Evolutionary conservation across 257 asterid genomes (phyloP), one percentile per base, ranked within the genome.

Genomic region (Solanum chaucha): DNA sequence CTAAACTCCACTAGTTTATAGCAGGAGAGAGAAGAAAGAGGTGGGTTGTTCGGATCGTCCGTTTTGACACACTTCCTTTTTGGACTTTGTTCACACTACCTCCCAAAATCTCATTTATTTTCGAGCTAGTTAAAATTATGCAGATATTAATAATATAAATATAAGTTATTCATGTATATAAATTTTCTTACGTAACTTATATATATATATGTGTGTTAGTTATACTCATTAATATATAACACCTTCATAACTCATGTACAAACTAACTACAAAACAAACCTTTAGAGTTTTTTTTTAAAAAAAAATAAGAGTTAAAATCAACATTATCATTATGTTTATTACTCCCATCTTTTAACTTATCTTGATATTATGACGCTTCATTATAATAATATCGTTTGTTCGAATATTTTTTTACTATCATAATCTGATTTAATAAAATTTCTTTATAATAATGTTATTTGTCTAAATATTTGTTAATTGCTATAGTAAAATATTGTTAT

Each of bases 51-150:
- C 86, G 82, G 86, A 86, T 86, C 70, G 82, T 86, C 82, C 86
- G 88, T 86, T 86, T 65, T 11, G 88, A 5, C 38, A 41, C 38
- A 78, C 38, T 24, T 24, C 35, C 26, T 26, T 80, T 78, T 80
- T 80, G 84, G 84, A 80, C 84, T 80, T 80, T 44, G 3, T 2
- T 78, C 28, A 3, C 84, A 41, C 65, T 44, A 75, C 1, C 32
- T 32, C 22, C n/a, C 10, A 78, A 72, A 9, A 10, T 36, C 30
- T 8, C 34, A 0, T 40, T 7, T 10, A 41, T 36, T 74, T n/a
- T 12, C 17, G 6, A 51, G 0, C 22, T 0, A 0, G 0, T 14
- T 5, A 48, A 0, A 48, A 0, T 48, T 14, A 48, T 2, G 0
- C 1, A 2, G 0, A 1, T 48, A 48, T 48, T 48, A 48, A 0